Base-by-base conservation (phyloP, 2,329 filamentous ascomycete genomes). In the Aspergillus pseudoglaucus region DNA sequence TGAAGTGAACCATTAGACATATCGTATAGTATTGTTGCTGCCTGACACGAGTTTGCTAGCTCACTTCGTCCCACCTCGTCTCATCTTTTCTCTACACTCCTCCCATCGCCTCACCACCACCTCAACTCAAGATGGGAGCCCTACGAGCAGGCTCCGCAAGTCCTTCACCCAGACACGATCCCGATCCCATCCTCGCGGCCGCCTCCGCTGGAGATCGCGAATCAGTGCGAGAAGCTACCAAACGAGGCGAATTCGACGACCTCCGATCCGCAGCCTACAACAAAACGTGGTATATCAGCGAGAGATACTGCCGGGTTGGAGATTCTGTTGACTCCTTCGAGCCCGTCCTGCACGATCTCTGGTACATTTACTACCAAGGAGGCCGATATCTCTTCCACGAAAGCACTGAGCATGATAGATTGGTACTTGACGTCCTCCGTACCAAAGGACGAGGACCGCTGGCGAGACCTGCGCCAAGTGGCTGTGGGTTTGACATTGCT, bases 381-480 rank as follows among this genome's bases (percentile, higher is more conserved):
- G 45, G 42, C 9, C 46, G 53, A 43, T 33, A 54, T 25, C 50
- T 48, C 23, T 54, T 50, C 1, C 25, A 42, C 6, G 50, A 60
- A 30, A 42, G 39, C 3, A 25, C 51, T n/a, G 53, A 60, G 0
- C 55, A 60, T 15, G 54, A 61, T 3, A 17, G 50, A 6, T 30
- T 58, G n/a, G 46, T 61, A 25, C 54, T 60, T 15, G 57, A 59
- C 18, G 55, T 61, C 40, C 30, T 61, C 18, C 55, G 58, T 9
- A 57, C 53, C 2, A 52, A 57, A 30, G 56, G 43, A 17, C 15
- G 23, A 32, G 43, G 43, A 20, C 43, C 33, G 20, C 14, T 45
- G 18, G 49, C 44, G 14, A 47, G 59, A 32, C 53, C 49, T 5
- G 49, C 35, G n/a, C 42, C n/a, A 1, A 49, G 56, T 2, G 14